Percentiles rank a stretch among this genome's conserved stretches.
Conservation (phyloP, 495 filamentous ascomycete species). For the Aspergillus cavernicola region DNA sequence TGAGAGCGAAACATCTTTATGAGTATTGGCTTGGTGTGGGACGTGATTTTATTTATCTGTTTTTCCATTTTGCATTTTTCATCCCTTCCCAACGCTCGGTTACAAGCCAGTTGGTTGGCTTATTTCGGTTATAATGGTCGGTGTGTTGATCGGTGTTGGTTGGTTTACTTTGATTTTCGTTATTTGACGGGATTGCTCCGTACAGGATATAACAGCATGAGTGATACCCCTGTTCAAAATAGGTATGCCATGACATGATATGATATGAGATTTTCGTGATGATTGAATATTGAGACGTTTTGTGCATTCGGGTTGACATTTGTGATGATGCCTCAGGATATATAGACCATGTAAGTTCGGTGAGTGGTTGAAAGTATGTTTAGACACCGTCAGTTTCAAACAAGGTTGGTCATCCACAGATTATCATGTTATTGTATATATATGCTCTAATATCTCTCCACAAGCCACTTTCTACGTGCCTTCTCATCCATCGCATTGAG, state of each 20-base stretch:
- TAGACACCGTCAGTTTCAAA: too few species aligned
- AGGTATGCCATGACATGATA: not conserved
- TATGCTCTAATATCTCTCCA: conserved; percentile 47
- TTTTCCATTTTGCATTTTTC: not conserved
- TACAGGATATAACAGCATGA: conserved; percentile 16
- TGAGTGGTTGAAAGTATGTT: too few species aligned
- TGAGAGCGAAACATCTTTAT: too few species aligned
- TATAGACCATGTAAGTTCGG: too few species aligned
- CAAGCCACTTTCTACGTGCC: conserved; percentile 52
- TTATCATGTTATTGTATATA: too few species aligned
- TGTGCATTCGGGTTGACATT: not conserved
- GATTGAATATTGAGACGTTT: too few species aligned
- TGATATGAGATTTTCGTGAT: not conserved
- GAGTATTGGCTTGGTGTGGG: not conserved
- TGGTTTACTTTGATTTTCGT: not conserved
- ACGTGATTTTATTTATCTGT: not conserved
- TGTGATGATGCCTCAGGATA: too few species aligned
- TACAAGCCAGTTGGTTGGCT: not conserved
- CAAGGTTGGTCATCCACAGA: too few species aligned
- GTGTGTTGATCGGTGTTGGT: not conserved
- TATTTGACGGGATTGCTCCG: conserved; percentile 13
- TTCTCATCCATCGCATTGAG: conserved; percentile 49
- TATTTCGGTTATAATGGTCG: too few species aligned
- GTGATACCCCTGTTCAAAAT: conserved; percentile 16
- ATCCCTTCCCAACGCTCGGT: not conserved